Evolutionary conservation across 352 stramenopile species (phyloP).

Genomic region (Pythium utonaiense): DNA sequence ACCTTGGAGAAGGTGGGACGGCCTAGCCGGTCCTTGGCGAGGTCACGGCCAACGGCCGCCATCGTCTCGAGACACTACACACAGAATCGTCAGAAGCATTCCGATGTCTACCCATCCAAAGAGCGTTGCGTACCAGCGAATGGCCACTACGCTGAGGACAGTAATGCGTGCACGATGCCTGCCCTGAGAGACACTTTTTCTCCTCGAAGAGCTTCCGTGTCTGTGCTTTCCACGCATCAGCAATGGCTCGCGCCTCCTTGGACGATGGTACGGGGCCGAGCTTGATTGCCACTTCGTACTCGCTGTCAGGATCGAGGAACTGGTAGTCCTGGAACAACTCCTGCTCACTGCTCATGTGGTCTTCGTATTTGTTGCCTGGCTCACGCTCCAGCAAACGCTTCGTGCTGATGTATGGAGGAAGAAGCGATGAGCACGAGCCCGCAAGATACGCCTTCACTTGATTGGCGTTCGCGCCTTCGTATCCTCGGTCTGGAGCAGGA

Average conservation of each 20-base stretch:
- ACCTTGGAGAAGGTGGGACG: constrained; percentile 64
- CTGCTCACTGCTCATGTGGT: constrained; percentile 72
- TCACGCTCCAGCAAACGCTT: constrained; percentile 71
- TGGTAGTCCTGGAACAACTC: constrained; percentile 86
- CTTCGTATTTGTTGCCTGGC: constrained; percentile 82
- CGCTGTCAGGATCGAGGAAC: constrained; percentile 69
- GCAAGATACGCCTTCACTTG: constrained; percentile 49
- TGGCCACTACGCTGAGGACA: constrained; percentile 64
- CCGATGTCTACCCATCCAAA: not conserved
- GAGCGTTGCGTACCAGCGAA: constrained; percentile 44
- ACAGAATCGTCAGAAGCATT: not conserved
- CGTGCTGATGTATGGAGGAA: constrained; percentile 57
- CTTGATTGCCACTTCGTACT: constrained; percentile 76
- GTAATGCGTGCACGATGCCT: constrained; percentile 48
- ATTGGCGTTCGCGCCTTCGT: constrained; percentile 38
- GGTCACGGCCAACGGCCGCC: constrained; percentile 43
- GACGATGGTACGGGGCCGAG: constrained; percentile 48
- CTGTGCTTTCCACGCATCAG: constrained; percentile 55
- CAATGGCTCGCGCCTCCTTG: constrained; percentile 45
- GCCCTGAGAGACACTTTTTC: constrained; percentile 45
- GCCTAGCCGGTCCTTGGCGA: constrained; percentile 60
- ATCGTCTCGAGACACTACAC: constrained; percentile 70
- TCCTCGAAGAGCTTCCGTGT: constrained; percentile 50
- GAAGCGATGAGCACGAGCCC: constrained; percentile 34
- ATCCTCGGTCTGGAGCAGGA: constrained; percentile 49